Base-by-base conservation (phyloP, 1,284 basidiomycete species). In the Puccinia triticina region DNA sequence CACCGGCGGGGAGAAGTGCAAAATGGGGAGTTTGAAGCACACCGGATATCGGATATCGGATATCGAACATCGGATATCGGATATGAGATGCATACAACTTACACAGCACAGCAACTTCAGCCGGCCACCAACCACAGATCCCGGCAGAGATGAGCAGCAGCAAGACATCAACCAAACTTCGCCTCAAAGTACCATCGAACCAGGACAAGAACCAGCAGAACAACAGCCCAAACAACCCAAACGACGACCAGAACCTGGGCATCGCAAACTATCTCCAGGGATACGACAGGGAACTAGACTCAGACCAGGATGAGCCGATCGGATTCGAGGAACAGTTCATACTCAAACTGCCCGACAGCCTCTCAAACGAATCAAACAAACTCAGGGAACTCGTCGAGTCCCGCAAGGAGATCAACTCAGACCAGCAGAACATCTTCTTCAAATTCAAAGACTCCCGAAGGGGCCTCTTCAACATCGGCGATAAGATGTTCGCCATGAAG, bases 301-400 rank as follows among this genome's bases (percentile, higher is more conserved):
- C 94, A 83, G 94, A 96, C 83, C 94, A 97, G 83, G 96, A 98
- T 75, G 90, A 91, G 82, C 89, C 89, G 50, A 88, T 99, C 83
- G 92, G 92, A 4, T 98, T 99, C 86, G 97, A 99, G 88, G 97
- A 99, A 88, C 96, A 99, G 86, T 97, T 99, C 86, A 92, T 99
- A 82, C 89, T 99, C 46, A 89, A 96, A 59, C 92, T 99, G 89
- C 95, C 95, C 0, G 91, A 92, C 4, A 93, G 93, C 0, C 92
- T 93, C 82, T 5, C 32, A 10, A 37, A 66, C 18, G 93, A 88
- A 26, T 84, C 88, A 3, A 87, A 88, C 76, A 92, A 90, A 84
- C 85, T 97, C 83, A 90, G 91, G 85, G 94, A 94, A 88, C 77
- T 84, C 37, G 91, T 96, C 16, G 90, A 91, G 75, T 89, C 91